A percentile compares a stretch with the other conserved stretches of the same genome.
Conservation (phyloP, 2,329 filamentous ascomycete species). For the Pyrenophora tritici-repentis region DNA sequence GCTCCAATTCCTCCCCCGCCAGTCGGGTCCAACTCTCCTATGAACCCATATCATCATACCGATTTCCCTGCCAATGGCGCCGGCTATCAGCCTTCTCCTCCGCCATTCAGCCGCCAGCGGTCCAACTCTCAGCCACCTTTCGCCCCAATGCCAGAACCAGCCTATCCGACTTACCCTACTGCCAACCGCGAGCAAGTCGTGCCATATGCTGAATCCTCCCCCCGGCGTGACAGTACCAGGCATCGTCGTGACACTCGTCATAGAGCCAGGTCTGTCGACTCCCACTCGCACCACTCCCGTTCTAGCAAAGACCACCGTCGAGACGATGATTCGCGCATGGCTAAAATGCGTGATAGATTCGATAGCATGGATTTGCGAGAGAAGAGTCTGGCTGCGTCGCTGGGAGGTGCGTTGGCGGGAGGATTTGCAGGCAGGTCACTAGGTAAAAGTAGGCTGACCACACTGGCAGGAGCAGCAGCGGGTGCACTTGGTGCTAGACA, state of each 20-base stretch:
- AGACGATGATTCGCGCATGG: slow-evolving; percentile 35
- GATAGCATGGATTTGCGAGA: slow-evolving; percentile 42
- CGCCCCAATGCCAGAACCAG: slow-evolving; percentile 19
- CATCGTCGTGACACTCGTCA: slow-evolving; percentile 32
- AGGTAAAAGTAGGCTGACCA: slow-evolving; percentile 44
- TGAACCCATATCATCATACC: slow-evolving; percentile 40
- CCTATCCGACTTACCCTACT: slow-evolving; percentile 22
- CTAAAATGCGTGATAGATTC: slow-evolving; percentile 44
- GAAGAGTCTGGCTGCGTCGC: slow-evolving; percentile 41
- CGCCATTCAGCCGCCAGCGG: slow-evolving; percentile 42
- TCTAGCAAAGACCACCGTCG: slow-evolving; percentile 41
- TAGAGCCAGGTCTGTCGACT: slow-evolving; percentile 46
- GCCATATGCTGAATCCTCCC: slow-evolving; percentile 31
- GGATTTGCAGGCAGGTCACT: slow-evolving; percentile 41
- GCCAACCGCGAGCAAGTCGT: slow-evolving; percentile 21
- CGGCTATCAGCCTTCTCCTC: slow-evolving; percentile 35
- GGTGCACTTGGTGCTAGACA: slow-evolving; percentile 40
- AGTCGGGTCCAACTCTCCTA: slow-evolving; percentile 27
- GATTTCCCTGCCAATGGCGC: slow-evolving; percentile 31
- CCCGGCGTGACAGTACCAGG: slow-evolving; percentile 36
- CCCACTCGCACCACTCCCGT: slow-evolving; percentile 33
- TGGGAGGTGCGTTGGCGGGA: slow-evolving; percentile 48
- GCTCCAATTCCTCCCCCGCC: slow-evolving; percentile 31
- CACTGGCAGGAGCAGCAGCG: slow-evolving; percentile 45
- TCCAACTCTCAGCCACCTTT: slow-evolving; percentile 44